A percentile compares a stretch with the other conserved stretches of the same genome.
Conservation (phyloP, 306 rosid species). For the Calophaca sinica region DNA sequence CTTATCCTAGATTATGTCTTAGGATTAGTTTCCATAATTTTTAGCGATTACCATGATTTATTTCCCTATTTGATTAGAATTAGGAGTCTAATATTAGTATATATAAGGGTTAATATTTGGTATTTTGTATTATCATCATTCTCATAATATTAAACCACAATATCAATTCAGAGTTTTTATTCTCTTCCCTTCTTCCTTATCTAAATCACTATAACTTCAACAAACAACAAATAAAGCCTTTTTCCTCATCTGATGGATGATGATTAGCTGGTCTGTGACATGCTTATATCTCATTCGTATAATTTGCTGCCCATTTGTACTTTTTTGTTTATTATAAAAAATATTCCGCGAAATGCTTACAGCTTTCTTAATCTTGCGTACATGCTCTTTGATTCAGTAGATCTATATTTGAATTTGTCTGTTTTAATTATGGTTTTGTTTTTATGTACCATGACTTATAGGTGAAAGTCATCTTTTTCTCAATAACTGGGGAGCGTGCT, state of each 20-base stretch:
- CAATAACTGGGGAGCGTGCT: conserved; percentile 86
- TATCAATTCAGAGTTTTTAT: too few species aligned
- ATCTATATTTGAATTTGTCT: conserved; percentile 34
- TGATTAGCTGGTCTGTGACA: neutral
- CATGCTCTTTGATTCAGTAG: conserved; percentile 31
- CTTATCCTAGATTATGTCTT: too few species aligned
- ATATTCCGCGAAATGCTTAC: neutral
- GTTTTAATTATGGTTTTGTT: conserved; percentile 37
- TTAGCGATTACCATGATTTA: neutral
- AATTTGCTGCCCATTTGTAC: conserved; percentile 5
- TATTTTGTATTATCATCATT: neutral
- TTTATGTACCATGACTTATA: conserved; percentile 48
- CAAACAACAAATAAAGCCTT: neutral
- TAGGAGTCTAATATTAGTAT: neutral
- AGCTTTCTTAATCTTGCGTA: neutral
- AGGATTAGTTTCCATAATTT: neutral
- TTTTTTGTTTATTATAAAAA: neutral
- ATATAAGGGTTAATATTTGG: neutral
- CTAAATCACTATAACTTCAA: neutral
- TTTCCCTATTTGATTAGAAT: neutral
- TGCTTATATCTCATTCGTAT: neutral
- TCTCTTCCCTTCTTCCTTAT: too few species aligned
- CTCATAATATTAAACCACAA: neutral
- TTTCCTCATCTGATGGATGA: neutral
- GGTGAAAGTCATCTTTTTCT: conserved; percentile 87